Percentiles rank a stretch among this genome's conserved stretches.
Conservation (phyloP, 225 moss, liverwort and hornwort genomes). For the Rhytidiadelphus loreus region DNA sequence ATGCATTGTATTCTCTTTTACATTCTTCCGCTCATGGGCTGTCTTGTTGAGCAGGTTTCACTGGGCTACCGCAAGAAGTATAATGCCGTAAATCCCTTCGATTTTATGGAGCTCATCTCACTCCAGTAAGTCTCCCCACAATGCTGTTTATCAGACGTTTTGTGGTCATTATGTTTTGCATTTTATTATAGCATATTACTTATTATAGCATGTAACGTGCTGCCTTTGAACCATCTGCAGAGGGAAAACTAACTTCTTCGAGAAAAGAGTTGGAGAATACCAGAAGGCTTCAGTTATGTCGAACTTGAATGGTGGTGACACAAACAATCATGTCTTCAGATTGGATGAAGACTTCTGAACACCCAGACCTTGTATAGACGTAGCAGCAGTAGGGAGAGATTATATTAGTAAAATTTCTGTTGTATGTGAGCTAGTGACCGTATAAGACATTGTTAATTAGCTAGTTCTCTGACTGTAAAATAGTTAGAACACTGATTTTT, state of each 20-base stretch:
- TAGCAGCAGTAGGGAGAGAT: neutral
- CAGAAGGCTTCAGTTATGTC: constrained; percentile 92
- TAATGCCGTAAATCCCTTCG: constrained; percentile 66
- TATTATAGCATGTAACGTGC: neutral
- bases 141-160: neutral
- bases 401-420: neutral
- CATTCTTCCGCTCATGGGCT: neutral
- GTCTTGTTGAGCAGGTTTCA: constrained; percentile 30
- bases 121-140: constrained; percentile 48
- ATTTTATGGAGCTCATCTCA: constrained; percentile 94
- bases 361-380: neutral
- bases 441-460: no score
- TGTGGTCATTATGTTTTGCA: neutral
- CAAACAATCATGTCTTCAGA: constrained; percentile 70
- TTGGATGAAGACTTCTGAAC: constrained; percentile 72
- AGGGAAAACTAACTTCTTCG: constrained; percentile 86
- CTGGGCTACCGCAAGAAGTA: constrained; percentile 67
- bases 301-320: constrained; percentile 34
- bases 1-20: neutral
- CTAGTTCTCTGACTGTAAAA: neutral
- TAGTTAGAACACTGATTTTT: neutral
- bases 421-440: neutral
- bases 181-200: no score
- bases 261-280: constrained; percentile 88
- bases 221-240: constrained; percentile 21